Conservation (phyloP, 2,329 filamentous ascomycete species). For the Colletotrichum godetiae region DNA sequence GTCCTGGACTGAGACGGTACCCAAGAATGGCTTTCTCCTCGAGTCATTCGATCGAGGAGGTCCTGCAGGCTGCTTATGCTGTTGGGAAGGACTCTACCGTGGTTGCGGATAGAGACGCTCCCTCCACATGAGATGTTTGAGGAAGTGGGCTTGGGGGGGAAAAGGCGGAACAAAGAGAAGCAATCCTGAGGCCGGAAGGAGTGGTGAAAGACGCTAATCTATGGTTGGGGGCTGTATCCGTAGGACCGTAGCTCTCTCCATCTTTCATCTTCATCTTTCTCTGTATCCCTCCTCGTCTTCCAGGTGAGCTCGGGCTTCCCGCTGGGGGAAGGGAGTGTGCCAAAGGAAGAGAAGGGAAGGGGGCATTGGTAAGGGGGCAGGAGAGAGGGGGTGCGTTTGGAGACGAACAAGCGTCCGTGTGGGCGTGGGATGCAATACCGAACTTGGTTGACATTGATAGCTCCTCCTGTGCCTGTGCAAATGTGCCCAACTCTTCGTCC, state of each 20-base stretch:
- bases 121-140: constrained; percentile 19
- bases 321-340: constrained; percentile 1
- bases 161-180: constrained; percentile 16
- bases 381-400: not conserved
- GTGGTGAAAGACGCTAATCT: not conserved
- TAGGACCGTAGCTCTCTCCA: not conserved
- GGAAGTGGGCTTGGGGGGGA: not conserved
- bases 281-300: not conserved
- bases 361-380: not conserved
- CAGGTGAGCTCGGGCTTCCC: constrained; percentile 9
- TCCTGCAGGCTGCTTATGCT: constrained; percentile 19
- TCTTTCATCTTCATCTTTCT: not conserved
- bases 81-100: constrained; percentile 19
- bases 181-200: not conserved
- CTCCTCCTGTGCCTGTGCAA: not conserved
- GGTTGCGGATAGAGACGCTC: constrained; percentile 10
- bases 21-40: not conserved
- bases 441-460: not conserved
- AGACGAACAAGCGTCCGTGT: not conserved
- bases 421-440: not conserved
- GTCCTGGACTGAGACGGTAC: not conserved
- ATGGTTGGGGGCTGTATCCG: not conserved
- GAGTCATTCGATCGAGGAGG: constrained; percentile 9
- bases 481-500: constrained; percentile 18
- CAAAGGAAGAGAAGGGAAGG: not conserved